Percentiles rank a stretch among this genome's conserved stretches.
phyloP scores from a whole-genome alignment of 2,329 filamentous ascomycete species.

The Colletotrichum kahawae region DNA sequence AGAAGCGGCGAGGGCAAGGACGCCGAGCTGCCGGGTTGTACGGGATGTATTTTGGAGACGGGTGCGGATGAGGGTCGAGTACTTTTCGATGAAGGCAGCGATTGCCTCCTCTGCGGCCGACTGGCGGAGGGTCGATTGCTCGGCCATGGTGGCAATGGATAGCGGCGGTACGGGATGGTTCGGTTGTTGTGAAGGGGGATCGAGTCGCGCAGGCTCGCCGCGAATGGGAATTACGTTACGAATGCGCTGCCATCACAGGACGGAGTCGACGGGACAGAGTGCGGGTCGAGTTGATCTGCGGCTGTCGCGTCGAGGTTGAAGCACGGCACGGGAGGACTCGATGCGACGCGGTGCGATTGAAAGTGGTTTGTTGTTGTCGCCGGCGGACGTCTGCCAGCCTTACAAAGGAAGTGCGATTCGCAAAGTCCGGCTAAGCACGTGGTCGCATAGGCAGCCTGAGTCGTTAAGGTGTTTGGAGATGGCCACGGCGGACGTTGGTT shows the following conservation, averaged over 20 bases:
- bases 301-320: background rate
- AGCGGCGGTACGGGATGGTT: conserved; percentile 7
- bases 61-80: conserved; percentile 55
- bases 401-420: background rate
- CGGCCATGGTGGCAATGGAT: conserved; percentile 68
- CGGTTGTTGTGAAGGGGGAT: background rate
- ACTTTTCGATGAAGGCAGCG: conserved; percentile 66
- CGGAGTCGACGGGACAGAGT: background rate
- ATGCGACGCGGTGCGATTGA: background rate
- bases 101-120: conserved; percentile 71
- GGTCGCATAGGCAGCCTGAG: conserved; percentile 15
- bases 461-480: conserved; percentile 4
- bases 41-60: conserved; percentile 70
- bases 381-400: background rate
- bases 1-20: conserved; percentile 75
- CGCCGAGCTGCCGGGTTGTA: conserved; percentile 75
- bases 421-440: conserved; percentile 9
- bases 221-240: conserved; percentile 3
- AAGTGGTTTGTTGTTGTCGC: background rate
- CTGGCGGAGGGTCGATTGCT: conserved; percentile 79
- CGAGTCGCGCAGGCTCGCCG: conserved; percentile 19
- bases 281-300: background rate
- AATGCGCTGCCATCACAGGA: conserved; percentile 18
- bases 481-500: background rate
- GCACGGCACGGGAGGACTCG: background rate